Evolutionary conservation across 2,329 filamentous ascomycete genomes (phyloP).

Genomic region (Cladosporium austrohemisphaericum): DNA sequence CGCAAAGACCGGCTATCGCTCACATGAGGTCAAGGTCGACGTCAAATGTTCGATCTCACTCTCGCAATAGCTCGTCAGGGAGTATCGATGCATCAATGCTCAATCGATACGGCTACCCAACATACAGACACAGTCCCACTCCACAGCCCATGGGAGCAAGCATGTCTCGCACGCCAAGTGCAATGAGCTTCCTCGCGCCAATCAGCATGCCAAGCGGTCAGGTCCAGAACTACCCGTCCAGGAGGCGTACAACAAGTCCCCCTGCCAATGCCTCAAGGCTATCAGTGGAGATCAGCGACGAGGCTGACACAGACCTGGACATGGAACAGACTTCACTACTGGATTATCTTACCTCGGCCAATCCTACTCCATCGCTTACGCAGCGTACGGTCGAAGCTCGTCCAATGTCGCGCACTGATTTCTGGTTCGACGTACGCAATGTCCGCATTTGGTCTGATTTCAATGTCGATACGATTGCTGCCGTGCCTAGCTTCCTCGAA

Average conservation of each 20-base stretch:
- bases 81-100: slow-evolving; percentile 34
- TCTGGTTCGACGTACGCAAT: slow-evolving; percentile 95
- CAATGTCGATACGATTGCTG: slow-evolving; percentile 65
- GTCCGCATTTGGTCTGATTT: slow-evolving; percentile 80
- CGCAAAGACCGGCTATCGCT: slow-evolving; percentile 24
- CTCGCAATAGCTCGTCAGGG: slow-evolving; percentile 30
- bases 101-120: slow-evolving; percentile 71
- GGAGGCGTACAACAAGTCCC: slow-evolving; percentile 30
- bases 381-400: slow-evolving; percentile 67
- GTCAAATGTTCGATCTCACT: slow-evolving; percentile 28
- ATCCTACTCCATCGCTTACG: slow-evolving; percentile 78
- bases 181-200: slow-evolving; percentile 35
- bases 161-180: slow-evolving; percentile 32
- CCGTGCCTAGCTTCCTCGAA: slow-evolving; percentile 67
- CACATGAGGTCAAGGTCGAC: slow-evolving; percentile 27
- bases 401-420: slow-evolving; percentile 71
- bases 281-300: slow-evolving; percentile 33
- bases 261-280: slow-evolving; percentile 44
- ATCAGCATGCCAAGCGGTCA: slow-evolving; percentile 30
- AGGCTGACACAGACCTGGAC: slow-evolving; percentile 33
- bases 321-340: slow-evolving; percentile 64
- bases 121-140: slow-evolving; percentile 54
- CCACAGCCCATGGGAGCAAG: slow-evolving; percentile 31
- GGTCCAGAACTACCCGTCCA: slow-evolving; percentile 30
- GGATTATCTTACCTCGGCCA: slow-evolving; percentile 72